phyloP scores from a whole-genome alignment of 2,329 filamentous ascomycete species.

The Aspergillus phoenicis region DNA sequence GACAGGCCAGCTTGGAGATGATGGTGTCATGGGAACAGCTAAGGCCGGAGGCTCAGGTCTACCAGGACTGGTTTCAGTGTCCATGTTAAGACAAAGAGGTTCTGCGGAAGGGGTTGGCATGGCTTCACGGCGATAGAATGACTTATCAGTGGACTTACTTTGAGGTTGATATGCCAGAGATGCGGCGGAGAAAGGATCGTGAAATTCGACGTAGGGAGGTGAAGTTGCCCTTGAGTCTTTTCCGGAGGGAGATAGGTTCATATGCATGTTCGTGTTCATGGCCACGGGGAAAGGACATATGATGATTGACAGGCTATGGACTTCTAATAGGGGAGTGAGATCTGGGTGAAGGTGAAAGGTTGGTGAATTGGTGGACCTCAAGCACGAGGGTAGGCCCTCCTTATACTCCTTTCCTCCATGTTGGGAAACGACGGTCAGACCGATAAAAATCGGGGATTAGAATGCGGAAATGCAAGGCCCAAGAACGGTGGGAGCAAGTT shows the following conservation, averaged over 20 bases:
- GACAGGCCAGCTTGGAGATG: not conserved
- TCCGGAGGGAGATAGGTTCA: slow-evolving; percentile 30
- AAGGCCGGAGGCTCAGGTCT: slow-evolving; percentile 23
- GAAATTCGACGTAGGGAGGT: slow-evolving; percentile 28
- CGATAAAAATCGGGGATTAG: slow-evolving; percentile 1
- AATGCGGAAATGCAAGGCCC: slow-evolving; percentile 11
- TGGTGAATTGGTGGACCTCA: not conserved
- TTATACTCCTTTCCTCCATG: slow-evolving; percentile 7
- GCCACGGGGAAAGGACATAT: slow-evolving; percentile 33
- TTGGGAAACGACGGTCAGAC: not conserved
- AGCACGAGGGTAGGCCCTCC: not conserved
- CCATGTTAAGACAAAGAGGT: slow-evolving; percentile 29
- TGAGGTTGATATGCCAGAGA: slow-evolving; percentile 23
- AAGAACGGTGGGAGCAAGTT: slow-evolving; percentile 18
- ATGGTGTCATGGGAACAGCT: not conserved
- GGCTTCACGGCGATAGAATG: slow-evolving; percentile 4
- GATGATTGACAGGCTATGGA: not conserved
- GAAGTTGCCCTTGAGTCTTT: slow-evolving; percentile 36
- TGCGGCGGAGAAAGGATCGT: slow-evolving; percentile 31
- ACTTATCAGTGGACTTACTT: slow-evolving; percentile 27
- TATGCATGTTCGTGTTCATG: slow-evolving; percentile 19
- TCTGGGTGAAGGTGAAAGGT: not conserved
- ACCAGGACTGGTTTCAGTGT: slow-evolving; percentile 32
- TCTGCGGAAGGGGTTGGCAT: slow-evolving; percentile 22
- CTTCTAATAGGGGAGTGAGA: too few species aligned